Conservation (phyloP, 2,329 filamentous ascomycete species). For the Remersonia thermophila region DNA sequence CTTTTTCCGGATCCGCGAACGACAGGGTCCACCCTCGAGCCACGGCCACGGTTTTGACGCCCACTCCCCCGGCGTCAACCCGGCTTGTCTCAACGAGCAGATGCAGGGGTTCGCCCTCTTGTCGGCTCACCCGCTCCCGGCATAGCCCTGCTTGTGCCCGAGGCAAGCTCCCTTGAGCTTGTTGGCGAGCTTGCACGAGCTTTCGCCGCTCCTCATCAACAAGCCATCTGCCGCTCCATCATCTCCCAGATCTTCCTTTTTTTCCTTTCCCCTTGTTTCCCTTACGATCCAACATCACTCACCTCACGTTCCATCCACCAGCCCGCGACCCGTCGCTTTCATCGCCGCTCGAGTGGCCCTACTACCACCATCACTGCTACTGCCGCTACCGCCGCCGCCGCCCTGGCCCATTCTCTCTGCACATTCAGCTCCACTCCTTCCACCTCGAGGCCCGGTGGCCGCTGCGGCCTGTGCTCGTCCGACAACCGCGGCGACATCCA, state of each 20-base stretch:
- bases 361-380: conserved; percentile 13
- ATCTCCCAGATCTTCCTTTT: not conserved
- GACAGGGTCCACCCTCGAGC: conserved; percentile 8
- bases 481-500: conserved; percentile 4
- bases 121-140: conserved; percentile 4
- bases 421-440: too few relatives aligned
- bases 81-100: conserved; percentile 7
- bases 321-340: not conserved
- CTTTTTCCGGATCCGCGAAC: conserved; percentile 11
- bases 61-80: conserved; percentile 8
- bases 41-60: conserved; percentile 11
- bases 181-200: conserved; percentile 6
- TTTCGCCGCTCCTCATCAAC: conserved; percentile 14
- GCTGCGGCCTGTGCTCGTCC: conserved; percentile 8
- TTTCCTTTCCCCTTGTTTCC: not conserved
- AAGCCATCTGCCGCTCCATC: conserved; percentile 2
- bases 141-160: conserved; percentile 12
- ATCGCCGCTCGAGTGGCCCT: conserved; percentile 5
- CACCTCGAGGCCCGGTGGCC: conserved; percentile 13
- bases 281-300: too few relatives aligned
- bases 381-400: not conserved
- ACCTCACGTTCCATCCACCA: not conserved
- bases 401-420: too few relatives aligned
- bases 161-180: conserved; percentile 6
- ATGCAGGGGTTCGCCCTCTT: conserved; percentile 9